Base-by-base conservation (phyloP, 1,284 basidiomycete genomes). In the Prillingera fragicola region DNA sequence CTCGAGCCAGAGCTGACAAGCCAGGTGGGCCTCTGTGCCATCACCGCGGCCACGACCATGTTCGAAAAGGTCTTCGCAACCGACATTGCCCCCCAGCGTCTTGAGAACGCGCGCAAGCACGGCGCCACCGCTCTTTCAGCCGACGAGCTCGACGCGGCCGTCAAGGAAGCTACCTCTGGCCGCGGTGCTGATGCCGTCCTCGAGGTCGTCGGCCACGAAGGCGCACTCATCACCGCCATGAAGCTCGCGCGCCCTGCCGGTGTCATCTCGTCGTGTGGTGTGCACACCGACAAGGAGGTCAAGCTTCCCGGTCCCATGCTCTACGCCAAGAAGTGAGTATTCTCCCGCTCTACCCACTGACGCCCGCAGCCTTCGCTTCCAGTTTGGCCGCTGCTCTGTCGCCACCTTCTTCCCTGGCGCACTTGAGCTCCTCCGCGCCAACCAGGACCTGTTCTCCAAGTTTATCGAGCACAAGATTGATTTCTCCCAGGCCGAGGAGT, bases 301-400 rank as follows among this genome's bases (percentile, higher is more conserved):
- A 49, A 56, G 0, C 45, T 76, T n/a, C 56, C 64, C 4, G 75
- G 74, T 3, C 57, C 61, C 4, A 73, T 81, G 32, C 66, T 87
- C 33, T 94, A 92, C 68, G 77, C 81, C 70, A 89, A 90, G 72
- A 91, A 89, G 48, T 50, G 18, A 33, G 48, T 41, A 8, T 4
- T n/a, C 13, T 19, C 8, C 7, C 14, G 14, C 19, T 7, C 19
- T 7, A 38, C 13, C n/a, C n/a, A 13, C 15, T 23, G 1, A 9
- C 24, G 31, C 8, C 8, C 9, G 26, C 27, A 50, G 48, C 45
- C 43, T 64, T 9, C 54, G 57, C 21, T 36, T 69, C 22, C 61
- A 65, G 48, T 69, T 66, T 38, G 90, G 90, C 13, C 78, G 89
- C n/a, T 94, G 89, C 62, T 87, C 87, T 9, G 88, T 87, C 6